Evolutionary conservation across 2,329 filamentous ascomycete species (phyloP).

Genomic region (Chaetomiaceae sp.): DNA sequence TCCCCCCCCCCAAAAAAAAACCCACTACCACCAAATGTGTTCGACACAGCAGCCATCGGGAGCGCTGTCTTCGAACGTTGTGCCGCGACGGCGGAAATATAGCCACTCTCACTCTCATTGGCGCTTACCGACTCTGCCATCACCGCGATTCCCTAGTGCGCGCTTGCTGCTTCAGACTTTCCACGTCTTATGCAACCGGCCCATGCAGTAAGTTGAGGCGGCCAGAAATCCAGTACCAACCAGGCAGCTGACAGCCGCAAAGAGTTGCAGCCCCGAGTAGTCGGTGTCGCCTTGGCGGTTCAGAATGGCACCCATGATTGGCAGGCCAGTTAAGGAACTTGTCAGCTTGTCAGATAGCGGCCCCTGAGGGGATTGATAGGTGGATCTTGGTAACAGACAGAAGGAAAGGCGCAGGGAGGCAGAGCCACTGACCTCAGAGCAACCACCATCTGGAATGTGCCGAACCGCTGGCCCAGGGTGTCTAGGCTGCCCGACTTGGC

Average conservation of each 20-base stretch:
- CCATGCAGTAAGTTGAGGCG: neutral
- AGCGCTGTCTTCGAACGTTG: no score
- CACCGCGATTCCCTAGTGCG: no score
- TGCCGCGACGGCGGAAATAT: no score
- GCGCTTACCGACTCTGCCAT: no score
- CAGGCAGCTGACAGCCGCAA: neutral
- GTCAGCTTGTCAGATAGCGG: neutral
- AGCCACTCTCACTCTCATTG: no score
- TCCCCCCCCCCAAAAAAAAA: no score
- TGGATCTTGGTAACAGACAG: neutral
- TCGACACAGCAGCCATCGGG: no score
- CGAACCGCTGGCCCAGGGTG: neutral
- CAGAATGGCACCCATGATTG: slow-evolving; percentile 1
- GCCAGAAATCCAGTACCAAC: neutral
- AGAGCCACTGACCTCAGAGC: neutral
- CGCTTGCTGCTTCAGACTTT: neutral
- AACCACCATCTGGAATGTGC: neutral
- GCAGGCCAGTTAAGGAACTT: neutral
- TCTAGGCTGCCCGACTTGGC: neutral
- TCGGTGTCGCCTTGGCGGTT: neutral
- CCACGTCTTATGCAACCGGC: neutral
- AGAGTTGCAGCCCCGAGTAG: neutral
- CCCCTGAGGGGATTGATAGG: neutral
- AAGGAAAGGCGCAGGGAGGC: neutral
- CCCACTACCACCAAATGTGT: no score